Evolutionary conservation across 257 asterid genomes (phyloP).

Genomic region (Cruciata laevipes): DNA sequence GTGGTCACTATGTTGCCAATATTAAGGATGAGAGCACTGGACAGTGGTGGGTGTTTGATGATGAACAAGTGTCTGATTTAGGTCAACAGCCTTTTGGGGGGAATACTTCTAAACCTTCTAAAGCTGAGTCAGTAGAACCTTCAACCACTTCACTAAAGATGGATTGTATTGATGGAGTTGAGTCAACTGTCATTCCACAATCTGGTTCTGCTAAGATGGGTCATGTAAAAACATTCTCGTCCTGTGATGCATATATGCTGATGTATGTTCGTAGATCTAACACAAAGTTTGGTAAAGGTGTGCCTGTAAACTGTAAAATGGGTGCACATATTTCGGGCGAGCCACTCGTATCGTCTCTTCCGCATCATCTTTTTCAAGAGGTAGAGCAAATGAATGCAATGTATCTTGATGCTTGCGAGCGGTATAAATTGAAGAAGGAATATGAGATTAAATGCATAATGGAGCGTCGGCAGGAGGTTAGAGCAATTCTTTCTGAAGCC

Average conservation of each 20-base stretch:
- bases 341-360: conserved; percentile 41
- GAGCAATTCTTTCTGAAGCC: conserved; percentile 75
- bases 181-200: conserved; percentile 27
- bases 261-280: conserved; percentile 65
- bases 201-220: conserved; percentile 35
- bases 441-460: conserved; percentile 41
- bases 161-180: conserved; percentile 33
- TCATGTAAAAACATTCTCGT: conserved; percentile 54
- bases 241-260: conserved; percentile 96
- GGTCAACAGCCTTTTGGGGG: conserved; percentile 78
- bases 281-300: conserved; percentile 23
- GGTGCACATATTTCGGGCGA: conserved; percentile 26
- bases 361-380: conserved; percentile 63
- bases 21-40: conserved; percentile 75
- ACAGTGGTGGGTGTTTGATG: conserved; percentile 99
- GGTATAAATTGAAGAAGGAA: conserved; percentile 64
- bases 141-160: conserved; percentile 34
- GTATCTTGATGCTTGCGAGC: conserved; percentile 54
- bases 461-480: conserved; percentile 78
- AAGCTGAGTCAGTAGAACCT: conserved; percentile 34
- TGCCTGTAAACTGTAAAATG: conserved; percentile 24
- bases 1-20: conserved; percentile 94
- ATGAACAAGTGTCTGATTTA: conserved; percentile 73
- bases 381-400: conserved; percentile 47
- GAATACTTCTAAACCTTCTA: conserved; percentile 45